A percentile compares a stretch with the other conserved stretches of the same genome.
phyloP scores from a whole-genome alignment of 2,329 filamentous ascomycete genomes.

The Chaetomium sp. region DNA sequence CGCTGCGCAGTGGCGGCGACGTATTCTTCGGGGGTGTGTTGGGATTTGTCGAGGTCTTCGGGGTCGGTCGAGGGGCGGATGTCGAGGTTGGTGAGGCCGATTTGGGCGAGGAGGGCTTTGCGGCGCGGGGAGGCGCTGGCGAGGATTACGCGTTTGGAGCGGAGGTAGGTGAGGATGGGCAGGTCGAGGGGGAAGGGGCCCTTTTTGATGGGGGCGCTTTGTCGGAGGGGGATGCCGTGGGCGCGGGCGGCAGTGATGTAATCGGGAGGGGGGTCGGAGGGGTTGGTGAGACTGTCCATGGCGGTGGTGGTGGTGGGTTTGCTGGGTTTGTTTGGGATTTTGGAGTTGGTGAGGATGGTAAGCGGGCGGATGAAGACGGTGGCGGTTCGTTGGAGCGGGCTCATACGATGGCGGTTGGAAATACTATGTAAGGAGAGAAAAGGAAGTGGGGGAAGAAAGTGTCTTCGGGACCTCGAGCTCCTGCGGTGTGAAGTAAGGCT shows the following conservation, averaged over 20 bases:
- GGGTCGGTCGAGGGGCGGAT: conserved; percentile 75
- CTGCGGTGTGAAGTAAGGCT: not conserved
- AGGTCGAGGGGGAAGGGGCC: conserved; percentile 66
- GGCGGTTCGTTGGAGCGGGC: not conserved
- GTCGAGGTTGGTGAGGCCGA: conserved; percentile 77
- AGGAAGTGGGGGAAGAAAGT: no score
- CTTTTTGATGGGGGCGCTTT: conserved; percentile 37
- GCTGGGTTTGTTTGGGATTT: not conserved
- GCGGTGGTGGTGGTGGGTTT: no score
- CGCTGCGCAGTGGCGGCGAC: conserved; percentile 77
- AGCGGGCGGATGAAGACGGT: not conserved
- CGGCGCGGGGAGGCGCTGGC: conserved; percentile 84
- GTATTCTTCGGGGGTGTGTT: conserved; percentile 78
- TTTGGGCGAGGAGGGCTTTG: conserved; percentile 69
- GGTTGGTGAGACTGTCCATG: conserved; percentile 23
- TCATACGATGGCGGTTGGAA: no score
- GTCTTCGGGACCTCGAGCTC: no score
- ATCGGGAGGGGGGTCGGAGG: conserved; percentile 39
- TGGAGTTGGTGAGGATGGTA: not conserved
- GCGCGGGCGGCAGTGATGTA: conserved; percentile 38
- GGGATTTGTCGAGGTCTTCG: conserved; percentile 74
- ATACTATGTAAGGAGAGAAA: no score
- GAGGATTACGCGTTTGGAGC: conserved; percentile 75
- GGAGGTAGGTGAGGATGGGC: conserved; percentile 70
- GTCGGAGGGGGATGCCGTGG: conserved; percentile 31